Evolutionary conservation across 805 yeast species (phyloP).

Genomic region (Wickerhamomyces sydowiorum): DNA sequence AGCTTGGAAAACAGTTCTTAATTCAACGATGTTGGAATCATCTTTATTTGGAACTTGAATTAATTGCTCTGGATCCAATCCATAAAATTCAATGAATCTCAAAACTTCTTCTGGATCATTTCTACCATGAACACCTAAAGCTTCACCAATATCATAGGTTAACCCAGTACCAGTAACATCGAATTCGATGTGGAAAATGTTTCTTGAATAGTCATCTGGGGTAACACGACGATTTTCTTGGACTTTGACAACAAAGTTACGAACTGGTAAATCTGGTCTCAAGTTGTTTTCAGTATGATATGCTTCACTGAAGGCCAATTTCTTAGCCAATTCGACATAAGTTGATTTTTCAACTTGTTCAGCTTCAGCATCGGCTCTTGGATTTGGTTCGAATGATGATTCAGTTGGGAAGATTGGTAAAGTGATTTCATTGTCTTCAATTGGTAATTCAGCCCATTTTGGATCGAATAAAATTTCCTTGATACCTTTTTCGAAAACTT

Average conservation of each 20-base stretch:
- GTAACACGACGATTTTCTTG: slow-evolving; percentile 90
- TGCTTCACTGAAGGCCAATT: slow-evolving; percentile 78
- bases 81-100: slow-evolving; percentile 65
- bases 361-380: slow-evolving; percentile 36
- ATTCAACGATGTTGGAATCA: slow-evolving; percentile 49
- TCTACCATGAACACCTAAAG: slow-evolving; percentile 91
- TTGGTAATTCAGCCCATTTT: slow-evolving; percentile 21
- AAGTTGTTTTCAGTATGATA: slow-evolving; percentile 49
- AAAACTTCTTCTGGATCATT: slow-evolving; percentile 63
- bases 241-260: slow-evolving; percentile 82
- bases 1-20: slow-evolving; percentile 78
- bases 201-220: slow-evolving; percentile 83
- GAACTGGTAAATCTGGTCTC: slow-evolving; percentile 86
- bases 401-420: slow-evolving; percentile 55
- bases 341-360: slow-evolving; percentile 37
- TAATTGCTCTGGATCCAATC: slow-evolving; percentile 60
- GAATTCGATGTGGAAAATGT: slow-evolving; percentile 94
- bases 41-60: slow-evolving; percentile 71
- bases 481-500: slow-evolving; percentile 41
- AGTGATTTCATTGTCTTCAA: slow-evolving; percentile 30
- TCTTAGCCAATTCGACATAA: slow-evolving; percentile 54
- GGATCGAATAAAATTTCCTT: slow-evolving; percentile 28
- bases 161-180: slow-evolving; percentile 88
- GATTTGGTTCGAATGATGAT: slow-evolving; percentile 60
- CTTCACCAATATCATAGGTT: slow-evolving; percentile 92